Evolutionary conservation across 768 basidiomycete genomes (phyloP), one percentile per base, ranked within the genome.

Genomic region (Termitomyces sp.): DNA sequence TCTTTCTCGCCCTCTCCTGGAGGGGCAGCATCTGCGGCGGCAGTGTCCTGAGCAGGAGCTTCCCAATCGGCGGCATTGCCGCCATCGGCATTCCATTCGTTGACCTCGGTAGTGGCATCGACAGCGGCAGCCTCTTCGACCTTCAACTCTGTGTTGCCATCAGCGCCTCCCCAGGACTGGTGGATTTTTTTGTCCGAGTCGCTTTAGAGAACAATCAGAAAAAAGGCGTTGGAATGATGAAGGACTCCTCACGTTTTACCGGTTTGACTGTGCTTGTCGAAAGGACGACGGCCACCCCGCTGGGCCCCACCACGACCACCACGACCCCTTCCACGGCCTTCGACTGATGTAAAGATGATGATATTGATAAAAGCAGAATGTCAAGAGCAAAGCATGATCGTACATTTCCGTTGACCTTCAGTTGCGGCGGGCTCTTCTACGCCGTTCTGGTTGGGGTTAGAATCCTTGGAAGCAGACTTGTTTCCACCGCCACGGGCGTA

Each of bases 111-210:
- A 22, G 73, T 76, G 38, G 86, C 91, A 66, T 96, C 94, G 60
- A 70, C 76, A 44, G 73, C 80, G 51, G 88, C 96, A 27, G 82
- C 86, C 56, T 84, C 73, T 70, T 98, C 95, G 32, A 78, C 80
- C 74, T 87, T 86, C 65, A 92, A 80, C 73, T 98, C 96, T 36
- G 88, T 70, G 62, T 76, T 80, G 63, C 89, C 93, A 63, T 94
- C 91, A 60, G 94, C 92, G 39, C 89, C 91, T 60, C 96, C 96
- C 96, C 96, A 98, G 61, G 87, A 88, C 67, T 93, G 89, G 69
- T 92, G 89, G 64, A 95, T 75, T 77, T 92, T 93, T 82, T 98
- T 98, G 63, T 94, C 91, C 42, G 91, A 88, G 74, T 98, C 96
- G 69, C 91, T 94, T 59, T 31, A 47, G n/a, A 23, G 52, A 49